Evolutionary conservation across 805 yeast species (phyloP), one percentile per base, ranked within the genome.

Genomic region (Yamadazyma sp.): DNA sequence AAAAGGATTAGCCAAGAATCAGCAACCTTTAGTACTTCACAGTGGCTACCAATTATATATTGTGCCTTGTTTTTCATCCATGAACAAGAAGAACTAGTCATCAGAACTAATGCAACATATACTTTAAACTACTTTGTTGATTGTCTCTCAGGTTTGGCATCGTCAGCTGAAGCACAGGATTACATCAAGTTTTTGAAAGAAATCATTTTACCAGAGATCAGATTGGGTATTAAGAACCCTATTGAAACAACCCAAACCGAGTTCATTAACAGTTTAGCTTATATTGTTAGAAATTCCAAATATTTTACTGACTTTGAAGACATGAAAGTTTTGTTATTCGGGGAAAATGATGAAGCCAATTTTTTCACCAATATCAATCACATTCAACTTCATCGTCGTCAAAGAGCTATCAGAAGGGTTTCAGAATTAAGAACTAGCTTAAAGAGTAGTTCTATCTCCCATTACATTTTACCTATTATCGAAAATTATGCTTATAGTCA

Each of bases 301-400:
- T 60, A 68, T 46, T 58, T 59, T 30, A 62, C 62, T 3, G 86
- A 75, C 2, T 62, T 87, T 23, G 62, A 66, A 16, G 91, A 84
- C 47, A 70, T 89, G 88, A 71, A 74, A 38, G 67, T 74, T 1
- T 60, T 91, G 25, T 58, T 81, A 1, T 72, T 65, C 48, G 47
- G 49, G 14, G 69, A 73, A 33, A 94, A 87, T 48, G 91, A 81
- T 23, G 97, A 88, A 48, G 83, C 87, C 4, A 81, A 86, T 56
- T 84, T 86, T 52, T 86, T 86, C 59, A 55, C 62, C 27, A 87
- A 88, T 48, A 70, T 93, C 31, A 73, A 72, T 40, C 96, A 91
- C 56, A 79, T 91, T 23, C 98, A 91, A 62, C 49, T 82, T 7
- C 87, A 82, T 51, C 77, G 95, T 61, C 82, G 96, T 48, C 88